Conservation (phyloP, 164 flowering plant genomes). For the Dillenia turbinata region DNA sequence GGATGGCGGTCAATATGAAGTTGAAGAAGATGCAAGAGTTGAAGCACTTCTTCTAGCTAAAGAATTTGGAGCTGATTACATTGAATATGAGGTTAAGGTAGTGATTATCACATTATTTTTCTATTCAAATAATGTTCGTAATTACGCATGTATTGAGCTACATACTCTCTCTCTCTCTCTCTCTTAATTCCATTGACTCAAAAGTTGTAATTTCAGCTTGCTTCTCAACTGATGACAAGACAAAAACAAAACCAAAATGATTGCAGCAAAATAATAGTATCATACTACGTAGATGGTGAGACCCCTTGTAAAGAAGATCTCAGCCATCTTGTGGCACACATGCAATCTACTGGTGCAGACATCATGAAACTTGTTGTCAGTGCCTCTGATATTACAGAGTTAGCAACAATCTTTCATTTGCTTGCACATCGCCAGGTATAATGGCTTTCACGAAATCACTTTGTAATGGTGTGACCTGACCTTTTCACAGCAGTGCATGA, state of each 20-base stretch:
- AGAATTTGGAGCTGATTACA: conserved; percentile 40
- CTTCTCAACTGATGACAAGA: conserved; percentile 19
- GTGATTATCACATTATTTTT: not conserved
- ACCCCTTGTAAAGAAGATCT: conserved; percentile 41
- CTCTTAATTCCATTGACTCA: not conserved
- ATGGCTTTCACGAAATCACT: not conserved
- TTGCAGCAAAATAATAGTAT: conserved; percentile 31
- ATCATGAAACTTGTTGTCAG: conserved; percentile 39
- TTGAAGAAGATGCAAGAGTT: conserved; percentile 23
- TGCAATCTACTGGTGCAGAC: conserved; percentile 57
- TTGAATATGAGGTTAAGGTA: conserved; percentile 51
- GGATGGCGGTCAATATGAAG: conserved; percentile 36
- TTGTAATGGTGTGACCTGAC: too few species aligned
- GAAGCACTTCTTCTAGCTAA: conserved; percentile 35
- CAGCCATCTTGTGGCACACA: conserved; percentile 25
- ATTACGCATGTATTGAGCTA: too few species aligned
- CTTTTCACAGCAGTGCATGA: too few species aligned
- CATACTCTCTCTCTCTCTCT: too few species aligned
- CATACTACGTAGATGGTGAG: conserved; percentile 20
- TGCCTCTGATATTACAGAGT: conserved; percentile 45
- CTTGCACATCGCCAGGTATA: conserved; percentile 46
- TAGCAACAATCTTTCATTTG: conserved; percentile 33
- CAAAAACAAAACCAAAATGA: conserved; percentile 8
- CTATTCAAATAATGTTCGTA: not conserved
- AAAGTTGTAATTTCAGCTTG: conserved; percentile 29